A percentile compares a stretch with the other conserved stretches of the same genome.
Evolutionary conservation across 2,329 filamentous ascomycete species (phyloP).

Genomic region (Fusarium kyushuense): DNA sequence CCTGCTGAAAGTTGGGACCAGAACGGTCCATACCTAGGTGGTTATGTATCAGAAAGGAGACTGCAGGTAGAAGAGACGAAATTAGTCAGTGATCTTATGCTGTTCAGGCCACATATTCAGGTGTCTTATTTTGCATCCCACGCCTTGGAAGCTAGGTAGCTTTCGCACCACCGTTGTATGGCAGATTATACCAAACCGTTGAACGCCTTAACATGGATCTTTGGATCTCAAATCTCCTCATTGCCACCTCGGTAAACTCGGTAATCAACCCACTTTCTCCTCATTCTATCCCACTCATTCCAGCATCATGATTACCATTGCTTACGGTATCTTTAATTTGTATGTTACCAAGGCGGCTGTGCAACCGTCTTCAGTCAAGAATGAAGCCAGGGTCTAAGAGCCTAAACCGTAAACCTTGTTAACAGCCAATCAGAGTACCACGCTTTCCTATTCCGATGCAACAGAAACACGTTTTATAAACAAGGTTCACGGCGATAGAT

Average conservation of each 20-base stretch:
- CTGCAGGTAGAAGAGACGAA: neutral
- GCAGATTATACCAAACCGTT: neutral
- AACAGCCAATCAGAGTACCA: neutral
- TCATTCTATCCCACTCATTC: conserved; percentile 15
- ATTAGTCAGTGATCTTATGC: too few species aligned
- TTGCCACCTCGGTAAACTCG: conserved; percentile 17
- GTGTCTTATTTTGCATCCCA: too few species aligned
- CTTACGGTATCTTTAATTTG: conserved; percentile 12
- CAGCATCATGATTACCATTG: neutral
- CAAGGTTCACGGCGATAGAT: conserved; percentile 24
- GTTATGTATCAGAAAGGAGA: too few species aligned
- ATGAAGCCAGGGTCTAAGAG: neutral
- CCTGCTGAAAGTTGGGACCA: too few species aligned
- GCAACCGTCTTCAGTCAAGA: neutral
- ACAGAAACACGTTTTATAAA: conserved; percentile 9
- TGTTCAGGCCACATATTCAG: too few species aligned
- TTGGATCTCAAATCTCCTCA: neutral
- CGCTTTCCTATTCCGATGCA: neutral
- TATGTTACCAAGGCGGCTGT: conserved; percentile 2
- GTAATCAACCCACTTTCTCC: neutral
- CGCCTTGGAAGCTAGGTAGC: too few species aligned
- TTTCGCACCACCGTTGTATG: too few species aligned
- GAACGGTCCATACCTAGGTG: too few species aligned
- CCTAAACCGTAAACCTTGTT: neutral
- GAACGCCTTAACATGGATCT: too few species aligned